Evolutionary conservation across 1,284 basidiomycete species (phyloP).

Genomic region (Rugosomyces carneus): DNA sequence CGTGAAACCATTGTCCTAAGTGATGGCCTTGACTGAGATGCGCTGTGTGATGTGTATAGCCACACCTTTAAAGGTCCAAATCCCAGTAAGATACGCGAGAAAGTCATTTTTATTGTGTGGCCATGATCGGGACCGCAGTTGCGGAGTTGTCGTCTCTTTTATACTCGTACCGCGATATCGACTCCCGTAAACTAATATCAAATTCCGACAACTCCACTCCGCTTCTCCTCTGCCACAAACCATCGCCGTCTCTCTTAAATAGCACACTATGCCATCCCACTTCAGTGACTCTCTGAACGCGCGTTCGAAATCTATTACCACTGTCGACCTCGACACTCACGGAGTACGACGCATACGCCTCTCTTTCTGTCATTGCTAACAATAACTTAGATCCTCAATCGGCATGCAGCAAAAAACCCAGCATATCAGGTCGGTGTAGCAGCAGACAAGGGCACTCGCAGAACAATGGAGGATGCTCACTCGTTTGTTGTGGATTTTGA

Average conservation of each 20-base stretch:
- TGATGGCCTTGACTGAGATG: too few species aligned
- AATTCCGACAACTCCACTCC: not conserved
- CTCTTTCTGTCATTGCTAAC: not conserved
- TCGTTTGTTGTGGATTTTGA: conserved; percentile 94
- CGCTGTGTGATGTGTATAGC: too few species aligned
- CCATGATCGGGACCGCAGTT: too few species aligned
- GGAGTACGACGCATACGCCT: conserved; percentile 44
- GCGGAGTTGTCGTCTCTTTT: too few species aligned
- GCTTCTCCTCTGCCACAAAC: conserved; percentile 3
- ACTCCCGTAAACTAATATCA: too few species aligned
- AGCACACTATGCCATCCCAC: conserved; percentile 23
- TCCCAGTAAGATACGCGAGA: too few species aligned
- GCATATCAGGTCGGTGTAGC: conserved; percentile 83
- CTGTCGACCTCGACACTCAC: conserved; percentile 65
- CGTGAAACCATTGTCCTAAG: too few species aligned
- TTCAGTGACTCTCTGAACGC: conserved; percentile 55
- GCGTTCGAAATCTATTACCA: conserved; percentile 69
- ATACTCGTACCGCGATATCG: too few species aligned
- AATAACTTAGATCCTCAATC: conserved; percentile 44
- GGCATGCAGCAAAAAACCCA: conserved; percentile 49
- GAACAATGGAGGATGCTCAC: conserved; percentile 98
- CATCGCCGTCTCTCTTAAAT: not conserved
- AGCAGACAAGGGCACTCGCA: conserved; percentile 86
- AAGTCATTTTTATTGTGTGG: too few species aligned
- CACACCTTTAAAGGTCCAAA: too few species aligned